A percentile compares a stretch with the other conserved stretches of the same genome.
Conservation (phyloP, 2,329 filamentous ascomycete species). For the Neofusicoccum sp. region DNA sequence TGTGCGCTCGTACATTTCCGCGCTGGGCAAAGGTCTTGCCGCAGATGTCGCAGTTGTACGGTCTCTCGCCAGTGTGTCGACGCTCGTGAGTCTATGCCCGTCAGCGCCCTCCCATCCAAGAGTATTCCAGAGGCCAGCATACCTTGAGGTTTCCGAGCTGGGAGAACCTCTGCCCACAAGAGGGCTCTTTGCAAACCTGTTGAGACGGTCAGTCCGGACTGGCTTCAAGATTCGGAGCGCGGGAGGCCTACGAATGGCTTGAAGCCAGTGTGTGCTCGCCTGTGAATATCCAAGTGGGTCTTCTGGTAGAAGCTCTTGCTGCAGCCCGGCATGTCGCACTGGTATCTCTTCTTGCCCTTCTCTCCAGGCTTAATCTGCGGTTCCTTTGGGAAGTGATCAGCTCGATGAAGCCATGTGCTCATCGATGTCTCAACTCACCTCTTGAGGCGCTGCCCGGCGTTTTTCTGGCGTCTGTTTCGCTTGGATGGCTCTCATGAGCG, state of each 20-base stretch:
- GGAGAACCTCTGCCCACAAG: slow-evolving; percentile 78
- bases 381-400: neutral
- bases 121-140: slow-evolving; percentile 26
- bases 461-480: slow-evolving; percentile 51
- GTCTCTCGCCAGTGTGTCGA: slow-evolving; percentile 82
- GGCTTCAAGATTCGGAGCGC: neutral
- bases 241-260: slow-evolving; percentile 74
- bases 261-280: slow-evolving; percentile 80
- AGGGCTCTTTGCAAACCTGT: slow-evolving; percentile 65
- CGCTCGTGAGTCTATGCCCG: slow-evolving; percentile 71
- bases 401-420: neutral
- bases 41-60: slow-evolving; percentile 76
- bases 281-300: slow-evolving; percentile 89
- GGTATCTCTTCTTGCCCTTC: slow-evolving; percentile 63
- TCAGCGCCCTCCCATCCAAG: neutral
- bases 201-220: slow-evolving; percentile 20
- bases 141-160: slow-evolving; percentile 90
- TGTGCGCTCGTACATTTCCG: slow-evolving; percentile 81
- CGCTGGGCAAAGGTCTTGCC: slow-evolving; percentile 81
- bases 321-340: slow-evolving; percentile 72
- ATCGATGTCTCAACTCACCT: slow-evolving; percentile 21
- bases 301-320: slow-evolving; percentile 84
- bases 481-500: slow-evolving; percentile 86
- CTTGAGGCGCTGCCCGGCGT: slow-evolving; percentile 32
- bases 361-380: slow-evolving; percentile 27